phyloP scores from a whole-genome alignment of 768 basidiomycete species.

The Hygrocybe coccinea region DNA sequence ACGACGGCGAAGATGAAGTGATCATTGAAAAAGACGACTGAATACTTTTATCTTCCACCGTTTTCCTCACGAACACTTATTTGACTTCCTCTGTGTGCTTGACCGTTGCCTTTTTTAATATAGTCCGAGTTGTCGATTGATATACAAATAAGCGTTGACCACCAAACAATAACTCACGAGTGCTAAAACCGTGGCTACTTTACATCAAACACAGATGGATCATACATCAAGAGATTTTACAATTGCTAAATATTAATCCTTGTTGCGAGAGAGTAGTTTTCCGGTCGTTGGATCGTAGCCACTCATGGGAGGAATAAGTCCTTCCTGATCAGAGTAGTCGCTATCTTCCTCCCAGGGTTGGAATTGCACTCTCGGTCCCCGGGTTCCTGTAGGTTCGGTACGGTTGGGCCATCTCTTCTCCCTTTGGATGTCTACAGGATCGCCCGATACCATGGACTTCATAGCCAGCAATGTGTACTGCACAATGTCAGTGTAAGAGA shows the following conservation, averaged over 20 bases:
- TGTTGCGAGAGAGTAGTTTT: background rate
- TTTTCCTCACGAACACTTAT: background rate
- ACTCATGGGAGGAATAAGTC: constrained; percentile 10
- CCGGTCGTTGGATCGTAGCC: constrained; percentile 7
- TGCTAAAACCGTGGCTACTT: background rate
- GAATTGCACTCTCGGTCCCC: constrained; percentile 52
- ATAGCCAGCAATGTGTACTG: constrained; percentile 70
- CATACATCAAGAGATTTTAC: background rate
- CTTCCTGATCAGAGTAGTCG: constrained; percentile 45
- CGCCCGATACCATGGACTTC: constrained; percentile 68
- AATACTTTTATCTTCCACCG: background rate
- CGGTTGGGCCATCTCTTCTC: constrained; percentile 75
- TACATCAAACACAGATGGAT: background rate
- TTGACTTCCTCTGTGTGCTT: background rate
- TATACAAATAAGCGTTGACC: too few species aligned
- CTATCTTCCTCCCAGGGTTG: constrained; percentile 56
- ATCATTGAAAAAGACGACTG: constrained; percentile 27
- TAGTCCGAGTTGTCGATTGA: too few species aligned
- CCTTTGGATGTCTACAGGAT: constrained; percentile 68
- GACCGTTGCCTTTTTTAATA: too few species aligned
- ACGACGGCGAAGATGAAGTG: constrained; percentile 51
- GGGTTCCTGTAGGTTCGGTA: constrained; percentile 26
- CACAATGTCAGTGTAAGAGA: background rate
- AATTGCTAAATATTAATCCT: background rate
- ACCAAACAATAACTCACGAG: too few species aligned